These are phyloP conservation scores for Heliamphora ciliata DNA, from an alignment of 179 eudicot genomes.

Conservation along the genomic window DNA sequence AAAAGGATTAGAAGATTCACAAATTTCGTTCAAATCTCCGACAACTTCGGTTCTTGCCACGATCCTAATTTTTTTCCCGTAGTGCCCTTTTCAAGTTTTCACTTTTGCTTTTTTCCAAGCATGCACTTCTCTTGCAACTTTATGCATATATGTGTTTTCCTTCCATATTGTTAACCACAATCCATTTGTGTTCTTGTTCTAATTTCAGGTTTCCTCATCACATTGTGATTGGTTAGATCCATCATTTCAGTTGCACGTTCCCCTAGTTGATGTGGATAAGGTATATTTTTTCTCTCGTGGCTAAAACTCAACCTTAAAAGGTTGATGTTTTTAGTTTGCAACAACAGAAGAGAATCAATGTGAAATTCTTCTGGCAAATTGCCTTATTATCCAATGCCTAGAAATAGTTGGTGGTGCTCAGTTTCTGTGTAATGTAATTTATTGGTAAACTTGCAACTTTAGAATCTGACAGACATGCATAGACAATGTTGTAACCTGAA, in stretches of 20 bases:
- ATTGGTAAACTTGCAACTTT: neutral
- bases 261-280: conserved; percentile 92
- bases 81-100: neutral
- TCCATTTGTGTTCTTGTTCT: conserved; percentile 1
- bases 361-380: neutral
- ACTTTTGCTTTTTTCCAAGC: neutral
- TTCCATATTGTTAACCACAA: neutral
- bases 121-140: neutral
- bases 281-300: conserved; percentile 28
- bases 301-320: neutral
- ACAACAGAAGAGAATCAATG: neutral
- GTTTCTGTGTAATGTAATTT: neutral
- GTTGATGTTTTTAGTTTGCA: conserved; percentile 1
- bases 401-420: neutral
- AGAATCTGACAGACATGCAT: neutral
- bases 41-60: no score
- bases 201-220: conserved; percentile 44
- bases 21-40: neutral
- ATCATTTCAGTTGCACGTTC: conserved; percentile 59
- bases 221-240: conserved; percentile 55
- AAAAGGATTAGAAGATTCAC: neutral
- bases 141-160: neutral
- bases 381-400: neutral
- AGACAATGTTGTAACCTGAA: neutral
- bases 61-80: no score